Conservation (phyloP, 1,284 basidiomycete species). For the Xanthoconium separans region DNA sequence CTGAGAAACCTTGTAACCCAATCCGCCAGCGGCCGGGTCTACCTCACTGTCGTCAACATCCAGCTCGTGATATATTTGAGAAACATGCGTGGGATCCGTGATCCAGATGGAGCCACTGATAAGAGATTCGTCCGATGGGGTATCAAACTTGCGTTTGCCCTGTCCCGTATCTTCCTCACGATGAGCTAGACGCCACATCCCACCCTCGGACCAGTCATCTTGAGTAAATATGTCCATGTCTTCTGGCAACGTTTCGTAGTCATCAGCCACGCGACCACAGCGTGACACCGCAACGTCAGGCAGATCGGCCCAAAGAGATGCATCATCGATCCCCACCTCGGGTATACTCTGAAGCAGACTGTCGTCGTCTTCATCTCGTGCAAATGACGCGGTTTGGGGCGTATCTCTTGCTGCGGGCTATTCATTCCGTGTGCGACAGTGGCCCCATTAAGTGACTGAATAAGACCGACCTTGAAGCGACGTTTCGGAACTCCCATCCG, state of each 20-base stretch:
- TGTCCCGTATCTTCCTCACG: slow-evolving; percentile 9
- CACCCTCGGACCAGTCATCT: slow-evolving; percentile 18
- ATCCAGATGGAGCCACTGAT: slow-evolving; percentile 20
- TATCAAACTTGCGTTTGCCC: slow-evolving; percentile 8
- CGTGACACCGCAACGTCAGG: slow-evolving; percentile 11
- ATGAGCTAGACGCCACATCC: slow-evolving; percentile 10
- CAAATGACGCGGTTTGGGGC: slow-evolving; percentile 3
- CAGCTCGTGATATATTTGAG: slow-evolving; percentile 17
- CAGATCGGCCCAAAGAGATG: slow-evolving; percentile 20
- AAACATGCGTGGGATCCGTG: slow-evolving; percentile 14
- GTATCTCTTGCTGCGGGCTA: slow-evolving; percentile 15
- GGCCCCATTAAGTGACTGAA: slow-evolving; percentile 3
- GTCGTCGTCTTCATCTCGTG: slow-evolving; percentile 27
- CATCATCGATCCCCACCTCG: slow-evolving; percentile 7
- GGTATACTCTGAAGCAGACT: slow-evolving; percentile 16
- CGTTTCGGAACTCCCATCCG: slow-evolving; percentile 41
- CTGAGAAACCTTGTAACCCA: slow-evolving; percentile 12
- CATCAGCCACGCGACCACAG: neutral
- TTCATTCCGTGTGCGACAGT: slow-evolving; percentile 4
- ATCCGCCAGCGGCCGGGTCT: slow-evolving; percentile 13
- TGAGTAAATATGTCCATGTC: slow-evolving; percentile 15
- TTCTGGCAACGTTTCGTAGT: slow-evolving; percentile 2
- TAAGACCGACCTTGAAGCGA: slow-evolving; percentile 50
- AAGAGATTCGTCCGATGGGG: slow-evolving; percentile 27
- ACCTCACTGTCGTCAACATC: slow-evolving; percentile 2